Conservation (phyloP, 2,329 filamentous ascomycete species). For the Botrytis aclada region DNA sequence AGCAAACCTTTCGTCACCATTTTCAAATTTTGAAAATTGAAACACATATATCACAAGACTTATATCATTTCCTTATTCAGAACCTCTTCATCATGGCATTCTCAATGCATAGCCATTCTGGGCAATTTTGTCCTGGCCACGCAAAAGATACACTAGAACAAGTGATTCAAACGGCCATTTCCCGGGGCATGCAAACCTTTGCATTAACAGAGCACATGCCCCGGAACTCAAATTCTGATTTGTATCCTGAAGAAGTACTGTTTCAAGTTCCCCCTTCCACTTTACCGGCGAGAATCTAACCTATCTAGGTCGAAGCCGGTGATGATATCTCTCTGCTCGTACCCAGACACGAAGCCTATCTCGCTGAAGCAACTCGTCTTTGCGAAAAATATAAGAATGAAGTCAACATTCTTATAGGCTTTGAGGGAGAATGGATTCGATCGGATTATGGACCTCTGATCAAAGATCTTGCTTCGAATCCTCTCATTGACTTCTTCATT, state of each 20-base stretch:
- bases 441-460: conserved; percentile 59
- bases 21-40: not conserved
- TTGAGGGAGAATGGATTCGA: conserved; percentile 92
- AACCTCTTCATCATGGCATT: conserved; percentile 69
- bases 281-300: conserved; percentile 23
- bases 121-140: conserved; percentile 92
- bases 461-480: conserved; percentile 52
- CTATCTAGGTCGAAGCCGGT: conserved; percentile 46
- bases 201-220: conserved; percentile 96
- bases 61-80: not conserved
- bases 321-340: conserved; percentile 46
- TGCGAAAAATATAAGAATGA: conserved; percentile 64
- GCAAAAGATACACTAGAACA: conserved; percentile 82
- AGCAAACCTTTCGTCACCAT: not conserved
- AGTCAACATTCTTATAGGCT: conserved; percentile 81
- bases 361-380: conserved; percentile 71
- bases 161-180: conserved; percentile 75
- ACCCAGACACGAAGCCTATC: conserved; percentile 66
- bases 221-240: conserved; percentile 65
- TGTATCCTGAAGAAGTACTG: conserved; percentile 85
- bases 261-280: not conserved
- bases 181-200: conserved; percentile 75
- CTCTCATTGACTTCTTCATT: conserved; percentile 82
- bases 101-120: conserved; percentile 96
- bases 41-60: not conserved